phyloP scores from a whole-genome alignment of 2,329 filamentous ascomycete genomes.

The Epichloe scottii region DNA sequence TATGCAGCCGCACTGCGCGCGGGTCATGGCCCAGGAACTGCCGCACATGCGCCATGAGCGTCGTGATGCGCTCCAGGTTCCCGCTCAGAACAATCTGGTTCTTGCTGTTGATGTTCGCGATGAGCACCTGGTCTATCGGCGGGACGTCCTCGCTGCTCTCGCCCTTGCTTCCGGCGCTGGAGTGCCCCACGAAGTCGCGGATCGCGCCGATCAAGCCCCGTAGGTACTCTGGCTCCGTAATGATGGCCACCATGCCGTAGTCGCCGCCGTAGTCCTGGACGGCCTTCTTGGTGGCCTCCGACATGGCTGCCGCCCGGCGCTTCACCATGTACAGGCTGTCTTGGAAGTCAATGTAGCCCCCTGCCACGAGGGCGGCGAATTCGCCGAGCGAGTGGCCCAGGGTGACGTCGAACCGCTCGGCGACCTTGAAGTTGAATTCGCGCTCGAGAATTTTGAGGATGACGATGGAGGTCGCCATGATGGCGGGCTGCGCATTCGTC shows the following conservation, averaged over 20 bases:
- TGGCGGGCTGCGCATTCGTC: constrained; percentile 82
- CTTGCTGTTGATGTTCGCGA: constrained; percentile 90
- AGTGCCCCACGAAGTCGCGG: constrained; percentile 64
- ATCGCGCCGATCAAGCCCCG: constrained; percentile 58
- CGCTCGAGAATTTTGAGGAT: constrained; percentile 78
- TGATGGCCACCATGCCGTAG: constrained; percentile 88
- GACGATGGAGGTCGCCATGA: constrained; percentile 87
- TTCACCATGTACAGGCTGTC: constrained; percentile 70
- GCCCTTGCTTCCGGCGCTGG: constrained; percentile 49
- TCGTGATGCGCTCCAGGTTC: constrained; percentile 69
- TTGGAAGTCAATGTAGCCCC: constrained; percentile 63
- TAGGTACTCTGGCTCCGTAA: constrained; percentile 75
- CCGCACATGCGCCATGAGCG: constrained; percentile 69
- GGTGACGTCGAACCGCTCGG: constrained; percentile 64
- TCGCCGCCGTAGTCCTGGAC: constrained; percentile 58
- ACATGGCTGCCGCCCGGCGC: constrained; percentile 71
- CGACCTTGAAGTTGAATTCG: constrained; percentile 66
- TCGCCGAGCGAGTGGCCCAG: constrained; percentile 88
- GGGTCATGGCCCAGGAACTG: constrained; percentile 90
- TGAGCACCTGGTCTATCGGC: constrained; percentile 73
- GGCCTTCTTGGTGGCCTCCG: constrained; percentile 57
- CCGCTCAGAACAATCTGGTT: constrained; percentile 94
- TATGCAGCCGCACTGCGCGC: constrained; percentile 72
- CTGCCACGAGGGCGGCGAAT: constrained; percentile 80
- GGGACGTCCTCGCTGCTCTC: constrained; percentile 57